phyloP scores from a whole-genome alignment of 2,329 filamentous ascomycete genomes.

The Claviceps sp. region DNA sequence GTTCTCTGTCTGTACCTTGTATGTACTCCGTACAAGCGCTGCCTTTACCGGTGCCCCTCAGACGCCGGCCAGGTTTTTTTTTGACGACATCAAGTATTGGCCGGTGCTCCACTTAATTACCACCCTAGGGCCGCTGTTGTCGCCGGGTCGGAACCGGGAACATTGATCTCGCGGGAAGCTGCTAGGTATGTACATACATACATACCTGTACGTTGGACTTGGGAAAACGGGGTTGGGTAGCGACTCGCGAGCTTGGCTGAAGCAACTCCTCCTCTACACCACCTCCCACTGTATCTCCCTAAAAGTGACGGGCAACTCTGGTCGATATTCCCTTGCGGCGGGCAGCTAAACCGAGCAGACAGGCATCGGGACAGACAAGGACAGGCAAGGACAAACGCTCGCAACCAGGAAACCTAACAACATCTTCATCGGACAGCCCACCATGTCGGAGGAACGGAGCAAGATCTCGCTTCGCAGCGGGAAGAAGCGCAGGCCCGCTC shows the following conservation, averaged over 20 bases:
- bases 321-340: not conserved
- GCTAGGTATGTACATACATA: too few relatives aligned
- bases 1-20: too few relatives aligned
- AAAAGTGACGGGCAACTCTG: not conserved
- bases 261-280: not conserved
- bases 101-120: too few relatives aligned
- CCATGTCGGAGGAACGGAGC: conserved; percentile 48
- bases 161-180: too few relatives aligned
- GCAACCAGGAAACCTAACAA: not conserved
- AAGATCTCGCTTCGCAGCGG: conserved; percentile 51
- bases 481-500: conserved; percentile 31
- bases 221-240: too few relatives aligned
- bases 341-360: not conserved
- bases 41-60: too few relatives aligned
- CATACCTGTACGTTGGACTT: too few relatives aligned
- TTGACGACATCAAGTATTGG: too few relatives aligned
- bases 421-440: conserved; percentile 5
- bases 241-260: not conserved
- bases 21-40: too few relatives aligned
- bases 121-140: too few relatives aligned
- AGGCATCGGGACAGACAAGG: not conserved
- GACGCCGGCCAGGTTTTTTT: too few relatives aligned
- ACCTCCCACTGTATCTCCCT: not conserved
- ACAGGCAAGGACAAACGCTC: not conserved
- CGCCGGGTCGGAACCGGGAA: too few relatives aligned